Conservation (phyloP, 2,329 filamentous ascomycete species). For the Aureobasidium mangrovei region DNA sequence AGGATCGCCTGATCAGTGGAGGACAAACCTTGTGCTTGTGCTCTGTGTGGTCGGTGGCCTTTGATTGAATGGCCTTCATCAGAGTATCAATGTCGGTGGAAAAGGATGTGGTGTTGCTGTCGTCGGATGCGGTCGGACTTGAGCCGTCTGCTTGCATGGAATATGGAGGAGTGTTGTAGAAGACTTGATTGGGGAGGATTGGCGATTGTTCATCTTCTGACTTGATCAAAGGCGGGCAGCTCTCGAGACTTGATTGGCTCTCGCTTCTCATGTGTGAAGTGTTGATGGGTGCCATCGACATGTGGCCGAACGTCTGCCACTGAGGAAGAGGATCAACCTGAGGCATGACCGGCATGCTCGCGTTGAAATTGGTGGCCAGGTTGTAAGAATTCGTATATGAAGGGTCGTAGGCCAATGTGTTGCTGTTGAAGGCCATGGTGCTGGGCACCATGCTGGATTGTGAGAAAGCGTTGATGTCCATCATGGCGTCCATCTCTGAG, state of each 20-base stretch:
- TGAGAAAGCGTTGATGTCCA: constrained; percentile 5
- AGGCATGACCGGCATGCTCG: constrained; percentile 8
- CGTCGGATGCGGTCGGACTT: not conserved
- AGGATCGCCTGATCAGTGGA: not conserved
- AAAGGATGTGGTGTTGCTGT: constrained; percentile 5
- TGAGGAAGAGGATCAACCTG: not conserved
- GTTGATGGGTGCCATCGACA: constrained; percentile 12
- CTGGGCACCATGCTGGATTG: constrained; percentile 3
- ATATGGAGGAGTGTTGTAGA: constrained; percentile 28
- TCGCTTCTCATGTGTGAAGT: constrained; percentile 21
- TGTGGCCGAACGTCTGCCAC: constrained; percentile 10
- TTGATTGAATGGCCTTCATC: constrained; percentile 79
- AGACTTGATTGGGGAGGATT: constrained; percentile 32
- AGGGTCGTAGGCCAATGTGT: constrained; percentile 6
- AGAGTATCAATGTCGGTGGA: constrained; percentile 36
- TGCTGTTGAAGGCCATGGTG: constrained; percentile 3
- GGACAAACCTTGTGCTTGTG: not conserved
- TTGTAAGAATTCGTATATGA: constrained; percentile 8
- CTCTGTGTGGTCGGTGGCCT: constrained; percentile 37
- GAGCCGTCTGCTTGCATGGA: constrained; percentile 16
- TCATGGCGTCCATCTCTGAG: constrained; percentile 8
- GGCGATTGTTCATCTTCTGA: constrained; percentile 34
- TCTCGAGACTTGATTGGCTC: constrained; percentile 20
- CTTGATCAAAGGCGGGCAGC: constrained; percentile 34
- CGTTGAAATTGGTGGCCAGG: constrained; percentile 3